Base-by-base conservation (phyloP, 1,139 yeast genomes). In the Lodderomyces orthopsilosis region DNA sequence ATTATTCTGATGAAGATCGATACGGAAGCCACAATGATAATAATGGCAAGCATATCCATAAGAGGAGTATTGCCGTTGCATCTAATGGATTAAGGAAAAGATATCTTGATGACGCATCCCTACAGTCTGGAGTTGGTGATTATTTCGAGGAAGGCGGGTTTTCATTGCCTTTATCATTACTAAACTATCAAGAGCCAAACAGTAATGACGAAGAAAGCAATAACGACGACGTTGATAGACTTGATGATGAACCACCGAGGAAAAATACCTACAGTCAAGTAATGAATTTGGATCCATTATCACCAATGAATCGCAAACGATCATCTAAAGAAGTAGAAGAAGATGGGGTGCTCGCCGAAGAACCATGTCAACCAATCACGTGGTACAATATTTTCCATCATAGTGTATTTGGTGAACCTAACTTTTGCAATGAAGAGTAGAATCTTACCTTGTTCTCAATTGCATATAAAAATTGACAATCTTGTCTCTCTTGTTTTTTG, bases 301-400 rank as follows among this genome's bases (percentile, higher is more conserved):
- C 41, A 27, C 40, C 41, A 8, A 38, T 41, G 6, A 5, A 42
- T 24, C 21, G 36, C 43, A 35, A 14, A 23, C 15, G 21, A 38
- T 17, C 41, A 21, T n/a, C 15, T 3, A 13, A 17, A 13, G 24
- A 41, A 10, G 56, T 59, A 37, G 34, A 9, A 15, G 44, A 47
- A 19, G 58, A 22, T 32, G 38, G 33, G 12, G 26, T n/a, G n/a
- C n/a, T 19, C 9, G 12, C 13, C 7, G 6, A 12, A n/a, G 27
- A 35, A 14, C 28, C 60, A 34, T 75, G 80, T 57, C 73, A 68
- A 41, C 66, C 66, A n/a, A 67, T 75, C 12, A 75, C 78, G 1
- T 75, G 80, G 80, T 70, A 56, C 43, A 74, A 68, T 46, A 68
- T 75, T 1, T 70, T 75, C 51, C 77, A 68, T 48, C 75, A 74